These are phyloP conservation scores for Emergomyces pasteurianus DNA, from an alignment of 2,329 filamentous ascomycete genomes.

Conservation along the genomic window DNA sequence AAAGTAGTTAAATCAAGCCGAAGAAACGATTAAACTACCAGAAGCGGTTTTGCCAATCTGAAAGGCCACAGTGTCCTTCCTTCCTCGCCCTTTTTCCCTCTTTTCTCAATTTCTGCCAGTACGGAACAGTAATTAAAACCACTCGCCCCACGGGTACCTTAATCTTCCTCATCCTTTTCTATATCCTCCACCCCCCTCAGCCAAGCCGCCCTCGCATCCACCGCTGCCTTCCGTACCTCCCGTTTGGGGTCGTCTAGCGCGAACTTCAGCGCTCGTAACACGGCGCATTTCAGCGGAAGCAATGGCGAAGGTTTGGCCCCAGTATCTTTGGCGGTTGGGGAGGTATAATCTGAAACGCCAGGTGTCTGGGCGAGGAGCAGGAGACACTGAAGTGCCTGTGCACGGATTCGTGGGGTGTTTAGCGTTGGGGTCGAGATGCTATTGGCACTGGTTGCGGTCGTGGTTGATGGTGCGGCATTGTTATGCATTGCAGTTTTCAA, in stretches of 20 bases:
- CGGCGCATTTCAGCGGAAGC: constrained; percentile 44
- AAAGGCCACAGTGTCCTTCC: neutral
- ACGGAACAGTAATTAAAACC: neutral
- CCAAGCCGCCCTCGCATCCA: constrained; percentile 50
- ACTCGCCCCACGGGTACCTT: neutral
- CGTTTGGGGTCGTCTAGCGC: constrained; percentile 53
- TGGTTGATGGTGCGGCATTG: constrained; percentile 9
- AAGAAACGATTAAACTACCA: neutral
- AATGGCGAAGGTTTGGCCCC: constrained; percentile 32
- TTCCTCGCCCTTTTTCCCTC: neutral
- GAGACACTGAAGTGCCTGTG: constrained; percentile 27
- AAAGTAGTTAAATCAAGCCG: no score
- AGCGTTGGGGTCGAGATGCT: neutral
- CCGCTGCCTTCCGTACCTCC: constrained; percentile 50
- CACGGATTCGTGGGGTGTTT: constrained; percentile 22
- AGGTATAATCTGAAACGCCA: constrained; percentile 10
- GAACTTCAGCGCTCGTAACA: constrained; percentile 42
- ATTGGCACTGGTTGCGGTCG: neutral
- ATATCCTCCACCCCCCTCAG: constrained; percentile 46
- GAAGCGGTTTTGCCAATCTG: neutral
- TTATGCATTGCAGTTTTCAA: constrained; percentile 34
- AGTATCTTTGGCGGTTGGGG: constrained; percentile 9
- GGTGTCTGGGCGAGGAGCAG: constrained; percentile 25
- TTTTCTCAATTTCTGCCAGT: neutral
- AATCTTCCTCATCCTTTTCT: constrained; percentile 43